Conservation (phyloP, 2,329 filamentous ascomycete species). For the Colletotrichum phormii region DNA sequence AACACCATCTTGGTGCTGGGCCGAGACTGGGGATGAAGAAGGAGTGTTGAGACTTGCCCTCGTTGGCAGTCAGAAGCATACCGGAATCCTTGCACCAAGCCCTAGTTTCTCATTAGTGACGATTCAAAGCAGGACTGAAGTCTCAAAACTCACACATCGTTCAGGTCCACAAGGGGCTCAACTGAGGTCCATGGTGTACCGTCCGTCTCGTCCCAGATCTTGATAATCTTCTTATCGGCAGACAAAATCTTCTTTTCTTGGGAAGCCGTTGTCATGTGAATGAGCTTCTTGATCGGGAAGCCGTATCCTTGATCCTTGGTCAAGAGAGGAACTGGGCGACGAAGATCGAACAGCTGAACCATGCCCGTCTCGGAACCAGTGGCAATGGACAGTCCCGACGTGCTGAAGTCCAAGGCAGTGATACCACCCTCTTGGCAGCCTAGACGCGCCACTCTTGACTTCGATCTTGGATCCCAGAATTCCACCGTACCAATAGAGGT, state of each 20-base stretch:
- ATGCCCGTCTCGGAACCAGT: constrained; percentile 90
- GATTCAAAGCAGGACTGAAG: not conserved
- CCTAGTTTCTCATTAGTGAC: constrained; percentile 6
- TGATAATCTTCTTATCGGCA: constrained; percentile 95
- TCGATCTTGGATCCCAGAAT: constrained; percentile 92
- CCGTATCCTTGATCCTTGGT: constrained; percentile 97
- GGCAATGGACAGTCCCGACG: constrained; percentile 85
- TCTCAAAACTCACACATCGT: constrained; percentile 70
- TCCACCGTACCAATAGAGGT: constrained; percentile 96
- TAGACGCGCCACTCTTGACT: constrained; percentile 83
- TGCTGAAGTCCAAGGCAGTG: constrained; percentile 88
- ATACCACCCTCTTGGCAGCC: constrained; percentile 77
- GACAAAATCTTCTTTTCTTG: constrained; percentile 90
- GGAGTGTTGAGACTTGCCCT: constrained; percentile 92
- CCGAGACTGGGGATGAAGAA: constrained; percentile 96
- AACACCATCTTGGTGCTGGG: constrained; percentile 93
- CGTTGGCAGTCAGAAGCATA: constrained; percentile 97
- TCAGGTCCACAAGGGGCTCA: constrained; percentile 93
- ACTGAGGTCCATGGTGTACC: constrained; percentile 95
- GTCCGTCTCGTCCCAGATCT: constrained; percentile 88
- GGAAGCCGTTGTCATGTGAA: constrained; percentile 76
- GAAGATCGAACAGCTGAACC: constrained; percentile 90
- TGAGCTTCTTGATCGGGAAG: constrained; percentile 88
- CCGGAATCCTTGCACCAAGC: constrained; percentile 92
- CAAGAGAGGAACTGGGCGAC: constrained; percentile 85